Evolutionary conservation across 2,329 filamentous ascomycete species (phyloP).

Genomic region (Xylaria sp.): DNA sequence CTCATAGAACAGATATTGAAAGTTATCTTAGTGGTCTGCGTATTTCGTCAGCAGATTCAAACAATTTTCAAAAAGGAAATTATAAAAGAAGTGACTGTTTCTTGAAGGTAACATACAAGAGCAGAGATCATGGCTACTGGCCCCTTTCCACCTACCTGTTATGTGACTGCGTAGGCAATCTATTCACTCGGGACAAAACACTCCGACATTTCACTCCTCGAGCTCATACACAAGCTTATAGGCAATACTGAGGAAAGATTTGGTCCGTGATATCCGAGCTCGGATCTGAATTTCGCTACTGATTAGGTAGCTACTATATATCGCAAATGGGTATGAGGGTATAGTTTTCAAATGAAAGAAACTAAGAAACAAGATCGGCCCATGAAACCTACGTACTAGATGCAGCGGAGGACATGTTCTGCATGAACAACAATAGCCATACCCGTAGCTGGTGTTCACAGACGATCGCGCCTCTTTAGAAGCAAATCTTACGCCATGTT

Average conservation of each 20-base stretch:
- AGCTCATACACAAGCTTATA: neutral
- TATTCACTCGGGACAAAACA: neutral
- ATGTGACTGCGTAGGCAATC: no score
- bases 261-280: neutral
- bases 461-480: neutral
- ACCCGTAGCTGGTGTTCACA: neutral
- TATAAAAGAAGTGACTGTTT: no score
- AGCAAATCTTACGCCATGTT: constrained; percentile 2
- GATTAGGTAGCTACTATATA: constrained; percentile 10
- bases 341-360: constrained; percentile 17
- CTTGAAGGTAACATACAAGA: no score
- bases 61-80: no score
- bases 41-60: no score
- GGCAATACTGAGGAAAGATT: neutral
- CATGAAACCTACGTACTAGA: neutral
- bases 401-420: neutral
- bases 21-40: no score
- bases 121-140: no score
- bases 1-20: no score
- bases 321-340: constrained; percentile 27
- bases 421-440: neutral
- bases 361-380: neutral
- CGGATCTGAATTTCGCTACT: constrained; percentile 3
- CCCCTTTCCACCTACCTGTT: no score
- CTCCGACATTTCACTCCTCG: neutral